Evolutionary conservation across 2,329 filamentous ascomycete genomes (phyloP), one percentile per base, ranked within the genome.

Genomic region (Pseudofabraea citricarpa): DNA sequence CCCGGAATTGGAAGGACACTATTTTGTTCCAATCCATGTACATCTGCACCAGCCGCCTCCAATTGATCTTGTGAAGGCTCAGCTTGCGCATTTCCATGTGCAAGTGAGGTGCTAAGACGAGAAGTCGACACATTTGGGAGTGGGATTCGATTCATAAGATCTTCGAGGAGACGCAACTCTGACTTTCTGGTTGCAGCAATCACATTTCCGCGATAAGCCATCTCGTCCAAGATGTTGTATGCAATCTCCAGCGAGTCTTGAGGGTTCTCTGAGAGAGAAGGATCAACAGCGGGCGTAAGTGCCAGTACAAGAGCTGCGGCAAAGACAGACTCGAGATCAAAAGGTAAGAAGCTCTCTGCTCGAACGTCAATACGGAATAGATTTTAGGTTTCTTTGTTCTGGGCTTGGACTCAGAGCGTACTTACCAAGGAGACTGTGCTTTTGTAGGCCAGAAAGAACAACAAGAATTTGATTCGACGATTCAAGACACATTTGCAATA

Each of bases 321-420:
- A 12, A 70, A 72, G 0, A 69, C 54, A 0, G 68, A 59, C 32
- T 74, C 70, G 0, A 73, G 60, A 44, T 74, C 70, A 40, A 72
- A 72, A 0, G 70, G 69, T 0, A 75, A 62, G 45, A 74, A 74
- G 0, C 64, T 69, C 54, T 74, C 71, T 74, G 12, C 44, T 36
- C 18, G 35, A 15, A n/a, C 6, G 32, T 24, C 10, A n/a, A n/a
- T 43, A 16, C 32, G 15, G 19, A 6, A 16, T 4, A 5, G 3
- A 13, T 9, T 12, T 8, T 0, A 42, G 43, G 19, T 43, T 47
- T 21, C 48, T 16, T 5, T n/a, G 24, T n/a, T n/a, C n/a, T n/a
- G n/a, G n/a, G n/a, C n/a, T 8, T 31, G 16, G 16, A 31, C 13
- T 8, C 5, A 5, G 8, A 12, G 12, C 5, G 13, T 8, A 36